Percentiles rank a stretch among this genome's conserved stretches.
Conservation (phyloP, 2,329 filamentous ascomycete genomes). For the Alternaria triticimaculans region DNA sequence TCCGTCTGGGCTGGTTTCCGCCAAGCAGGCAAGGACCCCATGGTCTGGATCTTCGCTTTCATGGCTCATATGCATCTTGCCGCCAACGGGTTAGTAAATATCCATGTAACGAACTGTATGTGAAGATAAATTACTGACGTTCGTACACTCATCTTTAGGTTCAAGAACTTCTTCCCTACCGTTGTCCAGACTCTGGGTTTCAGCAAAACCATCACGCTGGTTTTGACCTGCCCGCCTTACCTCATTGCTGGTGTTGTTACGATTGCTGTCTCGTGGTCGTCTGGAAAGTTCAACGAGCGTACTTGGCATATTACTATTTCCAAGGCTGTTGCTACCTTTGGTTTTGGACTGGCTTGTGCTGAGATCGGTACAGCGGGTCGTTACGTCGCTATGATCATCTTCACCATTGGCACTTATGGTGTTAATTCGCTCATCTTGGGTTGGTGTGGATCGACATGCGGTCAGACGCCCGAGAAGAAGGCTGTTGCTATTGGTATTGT, state of each 20-base stretch:
- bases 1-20: slow-evolving; percentile 58
- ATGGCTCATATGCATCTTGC: slow-evolving; percentile 41
- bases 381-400: slow-evolving; percentile 41
- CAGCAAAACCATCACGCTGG: slow-evolving; percentile 56
- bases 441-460: slow-evolving; percentile 54
- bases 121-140: too few relatives aligned
- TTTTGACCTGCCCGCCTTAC: slow-evolving; percentile 52
- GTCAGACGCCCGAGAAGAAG: slow-evolving; percentile 56
- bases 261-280: slow-evolving; percentile 45
- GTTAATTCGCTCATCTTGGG: slow-evolving; percentile 54
- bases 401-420: slow-evolving; percentile 45
- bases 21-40: slow-evolving; percentile 59
- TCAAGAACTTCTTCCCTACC: slow-evolving; percentile 57
- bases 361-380: slow-evolving; percentile 47
- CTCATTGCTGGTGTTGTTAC: slow-evolving; percentile 37
- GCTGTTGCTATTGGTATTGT: slow-evolving; percentile 54
- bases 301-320: slow-evolving; percentile 51
- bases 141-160: slow-evolving; percentile 14
- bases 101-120: too few relatives aligned
- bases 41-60: slow-evolving; percentile 51
- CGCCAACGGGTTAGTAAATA: slow-evolving; percentile 28
- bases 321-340: slow-evolving; percentile 49
- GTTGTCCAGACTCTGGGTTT: slow-evolving; percentile 61
- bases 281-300: slow-evolving; percentile 49
- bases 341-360: slow-evolving; percentile 47